A percentile compares a stretch with the other conserved stretches of the same genome.
Evolutionary conservation across 495 filamentous ascomycete genomes (phyloP).

Genomic region (Penicillium flavigenum): DNA sequence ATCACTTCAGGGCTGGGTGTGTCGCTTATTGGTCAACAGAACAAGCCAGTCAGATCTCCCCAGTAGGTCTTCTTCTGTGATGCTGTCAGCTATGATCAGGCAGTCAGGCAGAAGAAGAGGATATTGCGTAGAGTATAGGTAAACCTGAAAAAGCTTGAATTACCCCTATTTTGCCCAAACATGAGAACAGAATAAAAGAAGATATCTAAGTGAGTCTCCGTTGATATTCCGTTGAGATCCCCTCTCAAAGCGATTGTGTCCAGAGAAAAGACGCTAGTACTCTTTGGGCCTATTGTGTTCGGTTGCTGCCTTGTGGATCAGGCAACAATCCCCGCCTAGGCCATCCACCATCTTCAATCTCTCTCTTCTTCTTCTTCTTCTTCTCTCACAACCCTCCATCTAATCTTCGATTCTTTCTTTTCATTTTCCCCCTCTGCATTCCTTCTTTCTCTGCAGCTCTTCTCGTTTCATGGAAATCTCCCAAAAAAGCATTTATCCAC

Average conservation of each 20-base stretch:
- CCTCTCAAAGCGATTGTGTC: slow-evolving; percentile 1
- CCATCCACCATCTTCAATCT: slow-evolving; percentile 24
- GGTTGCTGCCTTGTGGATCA: slow-evolving; percentile 10
- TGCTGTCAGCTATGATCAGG: slow-evolving; percentile 4
- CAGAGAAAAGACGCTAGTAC: slow-evolving; percentile 12
- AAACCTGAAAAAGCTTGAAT: neutral
- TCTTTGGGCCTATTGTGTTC: slow-evolving; percentile 5
- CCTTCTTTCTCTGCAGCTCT: slow-evolving; percentile 38
- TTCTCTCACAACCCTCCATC: slow-evolving; percentile 18
- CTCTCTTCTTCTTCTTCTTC: slow-evolving; percentile 22
- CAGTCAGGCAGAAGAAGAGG: neutral
- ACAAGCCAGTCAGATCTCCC: slow-evolving; percentile 9
- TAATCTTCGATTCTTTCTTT: slow-evolving; percentile 37
- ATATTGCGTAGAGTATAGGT: neutral
- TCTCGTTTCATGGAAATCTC: slow-evolving; percentile 19
- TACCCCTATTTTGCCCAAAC: neutral
- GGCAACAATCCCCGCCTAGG: slow-evolving; percentile 24
- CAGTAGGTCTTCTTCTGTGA: neutral
- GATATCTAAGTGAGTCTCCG: neutral
- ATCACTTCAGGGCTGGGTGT: slow-evolving; percentile 6
- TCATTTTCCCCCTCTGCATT: slow-evolving; percentile 32
- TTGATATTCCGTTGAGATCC: neutral
- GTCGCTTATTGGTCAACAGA: slow-evolving; percentile 8
- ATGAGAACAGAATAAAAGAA: neutral
- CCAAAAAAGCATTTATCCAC: slow-evolving; percentile 23